Evolutionary conservation across 352 stramenopile genomes (phyloP), one percentile per base, ranked within the genome.

Genomic region (Globisporangium parvum): DNA sequence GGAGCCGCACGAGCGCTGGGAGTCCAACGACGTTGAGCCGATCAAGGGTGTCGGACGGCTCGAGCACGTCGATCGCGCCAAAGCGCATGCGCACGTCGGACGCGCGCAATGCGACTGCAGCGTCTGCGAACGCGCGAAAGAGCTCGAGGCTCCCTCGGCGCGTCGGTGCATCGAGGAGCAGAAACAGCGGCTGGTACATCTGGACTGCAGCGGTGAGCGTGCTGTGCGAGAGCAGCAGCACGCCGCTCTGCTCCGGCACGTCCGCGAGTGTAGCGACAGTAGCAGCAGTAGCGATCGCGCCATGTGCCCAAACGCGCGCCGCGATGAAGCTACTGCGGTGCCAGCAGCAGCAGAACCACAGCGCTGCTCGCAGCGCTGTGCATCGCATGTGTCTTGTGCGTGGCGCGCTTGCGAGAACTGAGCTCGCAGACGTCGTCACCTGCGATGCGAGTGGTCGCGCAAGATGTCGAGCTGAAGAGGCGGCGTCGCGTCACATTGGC

Each of bases 141-240:
- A 80, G 58, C 33, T 65, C 64, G 5, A 63, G 10, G 33, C 65
- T 71, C 10, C 63, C 71, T 12, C 64, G 59, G 3, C 68, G 71
- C 15, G 47, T 40, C 2, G 63, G 51, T 17, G 63, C 67, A 48
- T 80, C 71, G 17, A 80, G 65, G n/a, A 80, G 66, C 62, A 80
- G 56, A 57, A 80, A 66, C 20, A 80, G 55, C 47, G 71, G 66
- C 8, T 67, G 47, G 49, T 58, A 77, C n/a, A 48, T 33, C 4
- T 50, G n/a, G 0, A 60, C 51, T 1, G 66, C 71, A 4, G 39
- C 6, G 0, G 46, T 10, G 23, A 80, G 67, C 6, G 50, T 60
- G 20, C 2, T 23, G 11, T 72, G 51, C 0, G 59, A 62, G n/a
- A 80, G 60, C 42, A 73, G 44, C 35, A 80, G 56, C 55, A 77